phyloP scores from a whole-genome alignment of 2,329 filamentous ascomycete species.

The Akanthomyces lecanii region DNA sequence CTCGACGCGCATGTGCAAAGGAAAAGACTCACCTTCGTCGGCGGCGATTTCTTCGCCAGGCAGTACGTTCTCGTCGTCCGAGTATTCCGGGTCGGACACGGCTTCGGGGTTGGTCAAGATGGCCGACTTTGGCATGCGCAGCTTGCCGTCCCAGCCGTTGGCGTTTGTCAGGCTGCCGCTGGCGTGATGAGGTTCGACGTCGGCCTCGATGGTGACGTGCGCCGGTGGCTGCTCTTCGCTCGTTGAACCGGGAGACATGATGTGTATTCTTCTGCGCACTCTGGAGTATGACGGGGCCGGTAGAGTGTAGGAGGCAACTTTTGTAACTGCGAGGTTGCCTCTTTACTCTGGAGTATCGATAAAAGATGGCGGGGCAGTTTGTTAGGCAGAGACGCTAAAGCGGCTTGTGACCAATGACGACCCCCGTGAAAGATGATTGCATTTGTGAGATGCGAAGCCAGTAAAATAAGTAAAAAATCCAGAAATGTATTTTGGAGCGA shows the following conservation, averaged over 20 bases:
- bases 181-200: slow-evolving; percentile 24
- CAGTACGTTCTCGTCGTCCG: slow-evolving; percentile 63
- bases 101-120: slow-evolving; percentile 74
- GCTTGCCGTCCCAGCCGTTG: slow-evolving; percentile 80
- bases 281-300: neutral
- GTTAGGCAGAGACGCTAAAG: slow-evolving; percentile 13
- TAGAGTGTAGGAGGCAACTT: neutral
- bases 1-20: neutral
- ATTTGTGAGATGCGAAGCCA: neutral
- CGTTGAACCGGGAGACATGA: slow-evolving; percentile 38
- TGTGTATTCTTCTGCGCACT: slow-evolving; percentile 15
- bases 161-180: slow-evolving; percentile 52
- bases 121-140: slow-evolving; percentile 61
- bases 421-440: neutral
- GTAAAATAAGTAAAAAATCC: too few species aligned
- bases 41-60: slow-evolving; percentile 72
- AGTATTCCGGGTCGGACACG: slow-evolving; percentile 80
- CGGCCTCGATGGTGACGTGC: slow-evolving; percentile 49
- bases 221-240: slow-evolving; percentile 31
- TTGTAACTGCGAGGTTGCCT: neutral
- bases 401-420: neutral
- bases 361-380: slow-evolving; percentile 12
- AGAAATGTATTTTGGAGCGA: too few species aligned
- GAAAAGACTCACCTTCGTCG: slow-evolving; percentile 63
- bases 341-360: slow-evolving; percentile 4